These are phyloP conservation scores for Penicillium fimorum DNA, from an alignment of 495 filamentous ascomycete species.

Conservation along the genomic window DNA sequence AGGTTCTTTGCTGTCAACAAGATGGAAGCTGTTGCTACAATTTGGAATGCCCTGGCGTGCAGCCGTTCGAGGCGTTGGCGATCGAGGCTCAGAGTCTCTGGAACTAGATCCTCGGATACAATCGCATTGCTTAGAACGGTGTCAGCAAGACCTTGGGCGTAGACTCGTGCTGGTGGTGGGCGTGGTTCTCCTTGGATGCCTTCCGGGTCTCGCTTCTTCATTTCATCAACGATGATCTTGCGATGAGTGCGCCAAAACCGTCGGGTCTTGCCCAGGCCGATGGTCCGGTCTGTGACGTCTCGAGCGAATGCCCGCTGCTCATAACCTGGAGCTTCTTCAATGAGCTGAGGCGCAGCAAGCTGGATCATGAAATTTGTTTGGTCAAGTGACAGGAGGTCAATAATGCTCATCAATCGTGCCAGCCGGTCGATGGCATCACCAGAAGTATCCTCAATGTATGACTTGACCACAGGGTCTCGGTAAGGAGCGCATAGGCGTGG, in stretches of 20 bases:
- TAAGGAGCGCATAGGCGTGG: slow-evolving; percentile 92
- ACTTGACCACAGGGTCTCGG: slow-evolving; percentile 80
- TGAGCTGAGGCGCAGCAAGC: slow-evolving; percentile 73
- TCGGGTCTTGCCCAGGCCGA: slow-evolving; percentile 58
- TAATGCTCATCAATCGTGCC: slow-evolving; percentile 76
- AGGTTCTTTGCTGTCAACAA: slow-evolving; percentile 92
- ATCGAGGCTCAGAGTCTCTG: slow-evolving; percentile 87
- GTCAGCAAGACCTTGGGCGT: slow-evolving; percentile 70
- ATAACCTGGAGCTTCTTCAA: slow-evolving; percentile 77
- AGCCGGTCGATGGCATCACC: slow-evolving; percentile 83
- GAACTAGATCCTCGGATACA: slow-evolving; percentile 58
- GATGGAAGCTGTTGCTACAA: slow-evolving; percentile 78
- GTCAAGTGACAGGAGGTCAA: slow-evolving; percentile 90
- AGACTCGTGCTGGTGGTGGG: slow-evolving; percentile 59
- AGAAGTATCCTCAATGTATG: slow-evolving; percentile 67
- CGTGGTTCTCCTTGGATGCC: slow-evolving; percentile 51
- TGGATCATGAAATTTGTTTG: slow-evolving; percentile 92
- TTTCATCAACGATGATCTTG: slow-evolving; percentile 67
- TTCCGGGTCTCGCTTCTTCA: slow-evolving; percentile 69
- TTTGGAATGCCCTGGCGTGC: slow-evolving; percentile 66
- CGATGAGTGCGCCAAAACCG: slow-evolving; percentile 71
- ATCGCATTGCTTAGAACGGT: slow-evolving; percentile 60
- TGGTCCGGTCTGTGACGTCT: slow-evolving; percentile 61
- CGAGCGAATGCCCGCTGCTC: slow-evolving; percentile 75
- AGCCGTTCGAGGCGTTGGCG: slow-evolving; percentile 63